Base-by-base conservation (phyloP, 176 grass and related monocot species). In the Oryza glumipatula region DNA sequence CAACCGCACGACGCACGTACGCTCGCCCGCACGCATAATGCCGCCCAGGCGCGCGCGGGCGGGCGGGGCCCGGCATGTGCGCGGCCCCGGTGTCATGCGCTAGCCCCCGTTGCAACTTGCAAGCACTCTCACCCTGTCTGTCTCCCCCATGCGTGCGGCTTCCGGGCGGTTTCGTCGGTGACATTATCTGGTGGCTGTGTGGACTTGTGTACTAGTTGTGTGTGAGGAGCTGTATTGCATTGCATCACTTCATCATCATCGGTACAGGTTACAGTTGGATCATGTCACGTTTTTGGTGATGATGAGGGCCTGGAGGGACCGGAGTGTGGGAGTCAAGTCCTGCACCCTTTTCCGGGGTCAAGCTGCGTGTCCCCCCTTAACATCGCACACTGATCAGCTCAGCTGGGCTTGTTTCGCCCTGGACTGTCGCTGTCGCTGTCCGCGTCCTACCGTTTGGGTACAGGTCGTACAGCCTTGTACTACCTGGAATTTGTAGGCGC, bases 141-240 rank as follows among this genome's bases (percentile, higher is more conserved):
- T 9, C 38, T 9, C 30, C 9, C 58, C 26, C 64, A 11, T 16
- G 21, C 2, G 48, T 15, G 74, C 49, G 54, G 5, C 11, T 80
- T 75, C 85, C 61, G 22, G 11, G 85, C 77, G 60, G 78, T 70
- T 87, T 81, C 85, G 70, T 65, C 60, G 23, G 78, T 30, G 63
- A 76, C 70, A 87, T 81, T 81, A 52, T 51, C 61, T 45, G 72
- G 4, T 26, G 43, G 43, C 43, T 44, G 43, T 44, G 43, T 44
- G 7, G 15, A 51, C 14, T 6, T 32, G 72, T 22, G 45, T 32
- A 32, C 28, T 28, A 32, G 2, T 32, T 32, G 30, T 32, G 30
- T 32, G 30, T 32, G 70, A 63, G 45, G 70, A 63, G 58, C 8
- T 63, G n/a, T n/a, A 9, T n/a, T 58, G 54, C 51, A 1, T 9